Evolutionary conservation across 1,284 basidiomycete genomes (phyloP).

Genomic region (Fomes fomentarius): DNA sequence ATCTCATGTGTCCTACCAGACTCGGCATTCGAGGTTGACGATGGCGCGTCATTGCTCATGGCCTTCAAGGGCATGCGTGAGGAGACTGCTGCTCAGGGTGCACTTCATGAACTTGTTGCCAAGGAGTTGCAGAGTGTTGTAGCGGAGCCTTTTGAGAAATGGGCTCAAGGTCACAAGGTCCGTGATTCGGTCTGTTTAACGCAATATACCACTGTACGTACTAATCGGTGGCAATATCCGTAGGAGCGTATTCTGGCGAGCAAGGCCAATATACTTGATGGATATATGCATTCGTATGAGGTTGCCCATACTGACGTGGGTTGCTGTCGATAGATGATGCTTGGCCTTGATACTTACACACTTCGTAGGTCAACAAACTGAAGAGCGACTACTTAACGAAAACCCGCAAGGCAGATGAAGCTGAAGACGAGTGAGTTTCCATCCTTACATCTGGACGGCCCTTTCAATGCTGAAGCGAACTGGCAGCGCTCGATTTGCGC

Average conservation of each 20-base stretch:
- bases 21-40: conserved; percentile 73
- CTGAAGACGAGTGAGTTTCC: conserved; percentile 80
- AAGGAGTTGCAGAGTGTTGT: conserved; percentile 71
- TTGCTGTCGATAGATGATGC: conserved; percentile 1
- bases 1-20: conserved; percentile 37
- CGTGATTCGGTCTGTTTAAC: conserved; percentile 18
- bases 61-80: conserved; percentile 79
- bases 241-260: conserved; percentile 65
- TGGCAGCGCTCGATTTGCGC: conserved; percentile 80
- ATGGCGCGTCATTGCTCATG: conserved; percentile 78
- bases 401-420: conserved; percentile 81
- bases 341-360: not conserved
- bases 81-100: conserved; percentile 68
- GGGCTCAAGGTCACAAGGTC: conserved; percentile 73
- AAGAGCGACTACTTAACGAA: conserved; percentile 81
- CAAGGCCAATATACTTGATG: conserved; percentile 61
- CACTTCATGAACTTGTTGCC: conserved; percentile 65
- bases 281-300: conserved; percentile 76
- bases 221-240: not conserved
- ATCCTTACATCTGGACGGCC: conserved; percentile 33
- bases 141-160: conserved; percentile 73
- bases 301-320: conserved; percentile 60
- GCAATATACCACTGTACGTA: not conserved
- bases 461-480: conserved; percentile 4
- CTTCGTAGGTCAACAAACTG: conserved; percentile 57